Base-by-base conservation (phyloP, 805 yeast species). In the Priceomyces melissophilus region DNA sequence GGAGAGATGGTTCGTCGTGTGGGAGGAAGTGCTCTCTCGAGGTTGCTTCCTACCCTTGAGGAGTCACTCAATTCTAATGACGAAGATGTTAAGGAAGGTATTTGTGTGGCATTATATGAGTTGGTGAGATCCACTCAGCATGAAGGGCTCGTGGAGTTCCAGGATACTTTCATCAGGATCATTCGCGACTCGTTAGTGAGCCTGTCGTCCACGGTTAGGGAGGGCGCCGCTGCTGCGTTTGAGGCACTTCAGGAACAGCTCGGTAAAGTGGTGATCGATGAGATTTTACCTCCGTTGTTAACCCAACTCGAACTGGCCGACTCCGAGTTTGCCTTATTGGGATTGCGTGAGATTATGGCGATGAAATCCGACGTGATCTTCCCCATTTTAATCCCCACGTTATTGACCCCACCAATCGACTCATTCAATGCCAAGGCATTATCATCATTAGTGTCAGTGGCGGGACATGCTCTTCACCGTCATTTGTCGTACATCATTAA, bases 1-100 rank as follows among this genome's bases (percentile, higher is more conserved):
- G 97, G 97, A 53, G 99, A 93, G 55, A 73, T 90, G 70, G 96
- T 89, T 34, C 87, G 91, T 56, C 78, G 99, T 56, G 96, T 89
- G 42, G 97, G 97, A 45, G 80, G 87, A 23, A 83, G 83, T 52
- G 95, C 96, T 0, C 74, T 93, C 47, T 71, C 87, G 2, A 88
- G 86, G 58, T 67, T 93, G 46, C 69, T 93, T 45, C 99, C 99
- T 32, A 84, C 95, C 3, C 69, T 91, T 52, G 84, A 87, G 50
- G 77, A 75, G 30, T 76, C 87, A 1, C 66, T 85, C 47, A 55
- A 69, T 11, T 57, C 76, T 25, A 65, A 75, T 41, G 93, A 85
- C 53, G 69, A 86, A n/a, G 93, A 84, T 58, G 84, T 95, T 29
- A 87, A 86, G 58, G 95, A 90, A 69, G 99, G 99, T 71, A 87